Base-by-base conservation (phyloP, 2,329 filamentous ascomycete species). In the Colletotrichum sublineola region DNA sequence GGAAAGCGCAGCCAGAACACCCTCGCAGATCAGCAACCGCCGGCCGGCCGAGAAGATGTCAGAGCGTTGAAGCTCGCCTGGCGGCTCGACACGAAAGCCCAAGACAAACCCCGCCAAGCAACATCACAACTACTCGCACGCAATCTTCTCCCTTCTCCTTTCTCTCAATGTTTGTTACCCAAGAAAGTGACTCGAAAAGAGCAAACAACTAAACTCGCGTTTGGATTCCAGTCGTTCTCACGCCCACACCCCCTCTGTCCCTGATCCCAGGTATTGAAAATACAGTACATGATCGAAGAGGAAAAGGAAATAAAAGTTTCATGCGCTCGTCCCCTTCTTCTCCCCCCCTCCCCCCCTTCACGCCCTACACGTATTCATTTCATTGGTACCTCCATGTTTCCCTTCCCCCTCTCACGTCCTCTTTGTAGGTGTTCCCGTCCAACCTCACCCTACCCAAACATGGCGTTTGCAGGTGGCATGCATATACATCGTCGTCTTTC, bases 261-360 rank as follows among this genome's bases (percentile, higher is more conserved):
- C 58, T 70, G 63, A 62, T 63, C 73, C 71, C 71, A 73, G 66
- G 60, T 70, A 67, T 71, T 67, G 71, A 74, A 66, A 73, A 62
- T 74, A 74, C 71, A 74, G 50, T 74, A 74, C 73, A 74, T 52
- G 66, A 64, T 65, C 60, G 63, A 56, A 56, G 20, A 38, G 20
- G 33, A 24, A 18, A 15, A 53, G 52, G 63, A 15, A 33, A 58
- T 56, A 64, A 48, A 33, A 5, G 3, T 24, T 69, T 69, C 61
- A 61, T 70, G 60, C 70, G 60, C 70, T 70, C 60, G 48, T 73
- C 58, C 58, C 53, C 57, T 60, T 56, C 48, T 24, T 56, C 24
- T 53, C 40, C 48, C 33, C 15, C n/a, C 46, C 40, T 48, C 33
- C 15, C n/a, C 46, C 12, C n/a, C 18, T 40, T 60, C 38, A n/a